Evolutionary conservation across 2,329 filamentous ascomycete species (phyloP).

Genomic region (Diaporthe capsici): DNA sequence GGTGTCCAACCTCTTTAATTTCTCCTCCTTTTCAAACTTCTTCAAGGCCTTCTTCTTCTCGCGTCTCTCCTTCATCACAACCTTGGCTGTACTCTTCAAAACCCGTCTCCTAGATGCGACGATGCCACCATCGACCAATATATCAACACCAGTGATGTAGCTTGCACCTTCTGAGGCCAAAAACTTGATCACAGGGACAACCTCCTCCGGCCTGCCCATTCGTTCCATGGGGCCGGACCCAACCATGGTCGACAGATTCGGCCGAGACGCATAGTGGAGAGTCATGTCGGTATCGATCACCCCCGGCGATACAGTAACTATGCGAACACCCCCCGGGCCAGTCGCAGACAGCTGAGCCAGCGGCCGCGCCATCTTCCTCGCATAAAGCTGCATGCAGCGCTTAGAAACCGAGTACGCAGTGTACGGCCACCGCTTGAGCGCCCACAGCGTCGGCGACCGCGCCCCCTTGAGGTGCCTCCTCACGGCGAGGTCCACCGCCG

Average conservation of each 20-base stretch:
- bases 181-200: conserved; percentile 29
- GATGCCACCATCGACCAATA: conserved; percentile 31
- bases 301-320: conserved; percentile 31
- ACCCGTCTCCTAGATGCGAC: conserved; percentile 9
- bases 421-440: conserved; percentile 27
- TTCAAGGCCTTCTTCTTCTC: conserved; percentile 18
- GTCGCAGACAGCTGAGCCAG: conserved; percentile 23
- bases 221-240: conserved; percentile 24
- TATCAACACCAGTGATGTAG: conserved; percentile 31
- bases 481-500: conserved; percentile 26
- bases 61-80: conserved; percentile 14
- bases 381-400: conserved; percentile 33
- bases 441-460: conserved; percentile 34
- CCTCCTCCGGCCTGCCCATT: conserved; percentile 26
- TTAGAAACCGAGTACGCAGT: conserved; percentile 32
- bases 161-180: conserved; percentile 28
- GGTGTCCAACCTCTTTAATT: not conserved
- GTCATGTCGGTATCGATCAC: conserved; percentile 28
- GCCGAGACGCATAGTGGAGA: not conserved
- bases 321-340: conserved; percentile 1
- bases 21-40: conserved; percentile 14
- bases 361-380: conserved; percentile 19
- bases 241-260: not conserved
- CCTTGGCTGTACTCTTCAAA: conserved; percentile 6
- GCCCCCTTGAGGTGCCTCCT: conserved; percentile 16